These are phyloP conservation scores for Licmophora abbreviata DNA, from an alignment of 108 stramenopile species.

Conservation along the genomic window DNA sequence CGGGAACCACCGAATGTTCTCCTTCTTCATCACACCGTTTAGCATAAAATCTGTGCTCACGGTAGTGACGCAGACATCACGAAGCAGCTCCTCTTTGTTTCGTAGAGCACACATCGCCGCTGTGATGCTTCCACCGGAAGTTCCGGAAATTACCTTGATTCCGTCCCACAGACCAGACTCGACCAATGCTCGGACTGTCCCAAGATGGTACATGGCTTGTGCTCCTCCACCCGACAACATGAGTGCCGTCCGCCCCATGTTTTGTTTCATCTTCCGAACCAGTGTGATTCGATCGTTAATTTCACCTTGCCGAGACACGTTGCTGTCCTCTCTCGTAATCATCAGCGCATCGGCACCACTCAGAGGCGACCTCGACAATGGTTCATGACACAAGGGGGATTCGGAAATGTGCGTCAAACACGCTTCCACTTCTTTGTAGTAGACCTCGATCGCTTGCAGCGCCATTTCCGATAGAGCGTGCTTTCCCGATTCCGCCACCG, in stretches of 20 bases:
- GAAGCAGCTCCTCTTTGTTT: slow-evolving; percentile 62
- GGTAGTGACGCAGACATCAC: slow-evolving; percentile 68
- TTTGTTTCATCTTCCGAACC: slow-evolving; percentile 77
- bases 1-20: slow-evolving; percentile 88
- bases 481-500: slow-evolving; percentile 62
- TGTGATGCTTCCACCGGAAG: slow-evolving; percentile 82
- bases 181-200: slow-evolving; percentile 79
- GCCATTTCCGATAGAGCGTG: slow-evolving; percentile 50
- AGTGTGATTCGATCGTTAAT: slow-evolving; percentile 53
- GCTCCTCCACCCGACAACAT: slow-evolving; percentile 90
- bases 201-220: slow-evolving; percentile 91
- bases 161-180: slow-evolving; percentile 69
- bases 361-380: neutral
- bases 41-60: slow-evolving; percentile 76
- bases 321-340: neutral
- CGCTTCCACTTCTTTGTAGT: slow-evolving; percentile 64
- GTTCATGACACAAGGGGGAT: slow-evolving; percentile 11
- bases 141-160: slow-evolving; percentile 83
- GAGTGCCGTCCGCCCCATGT: slow-evolving; percentile 84
- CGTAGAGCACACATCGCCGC: slow-evolving; percentile 89
- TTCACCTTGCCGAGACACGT: slow-evolving; percentile 13
- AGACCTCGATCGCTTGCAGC: slow-evolving; percentile 49
- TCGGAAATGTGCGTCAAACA: slow-evolving; percentile 65
- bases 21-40: slow-evolving; percentile 69
- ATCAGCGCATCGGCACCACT: neutral